Percentiles rank a stretch among this genome's conserved stretches.
Conservation (phyloP, 495 filamentous ascomycete species). For the Neohortaea acidophila region DNA sequence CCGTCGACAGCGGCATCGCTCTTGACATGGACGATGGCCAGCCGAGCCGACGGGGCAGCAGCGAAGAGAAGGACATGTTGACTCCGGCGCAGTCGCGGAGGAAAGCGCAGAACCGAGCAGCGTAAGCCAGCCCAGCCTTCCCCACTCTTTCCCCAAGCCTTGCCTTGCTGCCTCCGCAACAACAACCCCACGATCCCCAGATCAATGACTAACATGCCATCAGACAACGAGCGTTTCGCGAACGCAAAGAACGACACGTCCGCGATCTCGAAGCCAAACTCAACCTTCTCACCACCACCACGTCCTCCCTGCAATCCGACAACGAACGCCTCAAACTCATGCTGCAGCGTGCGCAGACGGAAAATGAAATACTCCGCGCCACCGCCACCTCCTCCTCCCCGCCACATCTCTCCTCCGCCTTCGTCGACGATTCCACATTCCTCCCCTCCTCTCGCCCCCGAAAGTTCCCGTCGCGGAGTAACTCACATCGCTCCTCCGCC, state of each 20-base stretch:
- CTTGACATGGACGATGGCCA: slow-evolving; percentile 14
- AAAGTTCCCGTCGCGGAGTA: slow-evolving; percentile 4
- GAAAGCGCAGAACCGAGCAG: slow-evolving; percentile 92
- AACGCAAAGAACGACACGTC: slow-evolving; percentile 88
- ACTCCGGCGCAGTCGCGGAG: slow-evolving; percentile 71
- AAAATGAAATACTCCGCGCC: slow-evolving; percentile 89
- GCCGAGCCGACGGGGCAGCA: slow-evolving; percentile 28
- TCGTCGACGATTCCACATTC: slow-evolving; percentile 13
- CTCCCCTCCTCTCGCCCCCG: slow-evolving; percentile 5
- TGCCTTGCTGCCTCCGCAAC: background rate
- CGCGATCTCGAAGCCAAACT: slow-evolving; percentile 84
- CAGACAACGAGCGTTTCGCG: slow-evolving; percentile 91
- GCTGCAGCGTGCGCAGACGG: slow-evolving; percentile 61
- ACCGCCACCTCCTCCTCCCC: slow-evolving; percentile 8
- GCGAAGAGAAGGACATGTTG: slow-evolving; percentile 52
- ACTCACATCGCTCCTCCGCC: background rate
- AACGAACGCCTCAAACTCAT: slow-evolving; percentile 76
- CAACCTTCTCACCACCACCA: slow-evolving; percentile 48
- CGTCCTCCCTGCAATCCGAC: slow-evolving; percentile 43
- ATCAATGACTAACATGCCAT: slow-evolving; percentile 6
- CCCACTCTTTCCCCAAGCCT: slow-evolving; percentile 11
- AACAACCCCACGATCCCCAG: no score
- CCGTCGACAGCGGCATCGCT: slow-evolving; percentile 16
- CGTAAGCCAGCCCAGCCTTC: no score
- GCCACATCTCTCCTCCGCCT: slow-evolving; percentile 7